These are phyloP conservation scores for Trametes pubescens DNA, from an alignment of 1,284 basidiomycete species.

Conservation along the genomic window DNA sequence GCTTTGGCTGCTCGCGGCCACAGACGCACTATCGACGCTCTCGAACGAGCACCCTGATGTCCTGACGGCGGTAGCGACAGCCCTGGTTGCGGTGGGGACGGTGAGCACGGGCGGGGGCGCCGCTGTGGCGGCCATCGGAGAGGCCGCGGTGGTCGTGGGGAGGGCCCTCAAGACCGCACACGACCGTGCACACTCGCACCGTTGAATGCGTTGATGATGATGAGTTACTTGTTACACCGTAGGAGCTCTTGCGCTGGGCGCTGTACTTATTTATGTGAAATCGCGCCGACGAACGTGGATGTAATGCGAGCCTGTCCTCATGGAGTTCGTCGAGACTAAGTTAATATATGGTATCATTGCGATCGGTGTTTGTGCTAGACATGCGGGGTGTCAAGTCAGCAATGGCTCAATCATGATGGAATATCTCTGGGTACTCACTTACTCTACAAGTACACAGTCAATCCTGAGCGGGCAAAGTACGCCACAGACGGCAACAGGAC, in stretches of 20 bases:
- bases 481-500: neutral
- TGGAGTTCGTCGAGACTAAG: neutral
- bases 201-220: neutral
- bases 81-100: constrained; percentile 75
- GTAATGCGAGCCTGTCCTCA: too few species aligned
- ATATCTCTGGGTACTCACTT: neutral
- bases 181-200: constrained; percentile 21
- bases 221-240: neutral
- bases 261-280: neutral
- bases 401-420: neutral
- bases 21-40: constrained; percentile 70
- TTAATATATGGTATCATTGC: too few species aligned
- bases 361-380: neutral
- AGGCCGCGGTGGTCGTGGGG: constrained; percentile 30
- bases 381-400: neutral
- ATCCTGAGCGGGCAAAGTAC: too few species aligned
- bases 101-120: constrained; percentile 53
- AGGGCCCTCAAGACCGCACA: constrained; percentile 30
- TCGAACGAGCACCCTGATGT: constrained; percentile 71
- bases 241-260: neutral
- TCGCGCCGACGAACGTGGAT: too few species aligned
- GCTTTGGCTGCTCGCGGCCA: constrained; percentile 74
- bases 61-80: constrained; percentile 73
- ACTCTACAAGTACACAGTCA: neutral
- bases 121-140: constrained; percentile 28